phyloP scores from a whole-genome alignment of 352 stramenopile species.

The Globisporangium emineosum region DNA sequence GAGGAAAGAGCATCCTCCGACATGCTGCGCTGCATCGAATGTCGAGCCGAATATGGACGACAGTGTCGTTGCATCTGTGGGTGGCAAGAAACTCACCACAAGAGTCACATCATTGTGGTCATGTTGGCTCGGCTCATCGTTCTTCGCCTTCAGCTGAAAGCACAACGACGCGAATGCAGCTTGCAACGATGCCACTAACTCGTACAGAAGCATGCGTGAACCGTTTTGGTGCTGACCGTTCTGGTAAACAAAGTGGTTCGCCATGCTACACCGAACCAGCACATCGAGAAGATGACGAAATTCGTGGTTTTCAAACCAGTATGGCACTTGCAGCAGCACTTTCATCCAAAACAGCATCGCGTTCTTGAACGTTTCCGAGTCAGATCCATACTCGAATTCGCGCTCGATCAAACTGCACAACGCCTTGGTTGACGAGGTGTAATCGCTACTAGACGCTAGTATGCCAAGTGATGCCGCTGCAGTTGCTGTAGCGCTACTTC shows the following conservation, averaged over 20 bases:
- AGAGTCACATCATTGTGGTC: conserved; percentile 31
- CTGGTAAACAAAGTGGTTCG: conserved; percentile 5
- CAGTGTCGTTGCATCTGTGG: conserved; percentile 36
- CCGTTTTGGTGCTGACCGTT: neutral
- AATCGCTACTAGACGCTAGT: conserved; percentile 39
- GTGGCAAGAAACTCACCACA: conserved; percentile 70
- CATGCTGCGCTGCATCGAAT: conserved; percentile 59
- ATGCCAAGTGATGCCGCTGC: conserved; percentile 46
- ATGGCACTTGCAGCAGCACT: conserved; percentile 62
- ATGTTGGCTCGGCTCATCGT: conserved; percentile 26
- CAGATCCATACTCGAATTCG: conserved; percentile 57
- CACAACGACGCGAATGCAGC: conserved; percentile 37
- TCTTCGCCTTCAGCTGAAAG: conserved; percentile 25
- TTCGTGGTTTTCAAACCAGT: conserved; percentile 73
- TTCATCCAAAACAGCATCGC: conserved; percentile 61
- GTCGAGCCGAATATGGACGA: conserved; percentile 65
- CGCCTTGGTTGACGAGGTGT: conserved; percentile 47
- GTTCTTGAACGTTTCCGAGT: conserved; percentile 31
- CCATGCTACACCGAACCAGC: conserved; percentile 68
- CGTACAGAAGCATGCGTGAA: conserved; percentile 26
- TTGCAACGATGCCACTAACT: conserved; percentile 37
- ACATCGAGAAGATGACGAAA: conserved; percentile 68
- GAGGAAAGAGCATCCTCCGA: conserved; percentile 60
- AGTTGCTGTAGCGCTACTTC: conserved; percentile 17
- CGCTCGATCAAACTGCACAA: conserved; percentile 54